Conservation (phyloP, 257 asterid genomes). For the Striga asiatica region DNA sequence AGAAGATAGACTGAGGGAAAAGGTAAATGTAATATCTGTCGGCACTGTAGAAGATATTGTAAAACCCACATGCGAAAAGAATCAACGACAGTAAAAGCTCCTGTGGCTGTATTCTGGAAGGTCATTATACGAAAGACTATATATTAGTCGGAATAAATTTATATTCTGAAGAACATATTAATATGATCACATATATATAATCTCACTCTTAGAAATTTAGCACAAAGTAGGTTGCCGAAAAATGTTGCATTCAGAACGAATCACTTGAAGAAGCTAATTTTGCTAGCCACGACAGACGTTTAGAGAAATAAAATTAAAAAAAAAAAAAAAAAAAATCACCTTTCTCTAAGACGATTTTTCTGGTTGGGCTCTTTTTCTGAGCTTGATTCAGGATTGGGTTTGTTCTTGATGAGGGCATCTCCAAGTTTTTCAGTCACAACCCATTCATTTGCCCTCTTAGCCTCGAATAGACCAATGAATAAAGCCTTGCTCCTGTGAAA, state of each 20-base stretch:
- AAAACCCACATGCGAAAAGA: slow-evolving; percentile 37
- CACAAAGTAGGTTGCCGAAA: no score
- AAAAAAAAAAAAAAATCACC: slow-evolving; percentile 15
- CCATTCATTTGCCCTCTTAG: slow-evolving; percentile 63
- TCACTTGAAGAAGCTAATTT: not conserved
- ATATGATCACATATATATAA: no score
- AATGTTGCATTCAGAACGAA: no score
- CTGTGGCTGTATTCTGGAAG: slow-evolving; percentile 25
- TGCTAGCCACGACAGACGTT: no score
- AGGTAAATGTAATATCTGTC: slow-evolving; percentile 33
- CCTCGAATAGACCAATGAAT: slow-evolving; percentile 47
- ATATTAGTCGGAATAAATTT: not conserved
- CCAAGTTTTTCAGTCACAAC: slow-evolving; percentile 76
- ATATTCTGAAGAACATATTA: not conserved
- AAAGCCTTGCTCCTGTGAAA: slow-evolving; percentile 61
- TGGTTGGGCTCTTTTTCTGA: slow-evolving; percentile 20
- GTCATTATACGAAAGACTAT: not conserved
- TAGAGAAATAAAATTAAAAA: no score
- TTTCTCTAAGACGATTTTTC: slow-evolving; percentile 25
- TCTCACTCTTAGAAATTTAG: no score
- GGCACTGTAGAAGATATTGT: slow-evolving; percentile 28
- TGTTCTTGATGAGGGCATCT: slow-evolving; percentile 38
- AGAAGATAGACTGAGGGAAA: slow-evolving; percentile 39
- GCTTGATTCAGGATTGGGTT: slow-evolving; percentile 17
- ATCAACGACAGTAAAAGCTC: slow-evolving; percentile 32